phyloP scores from a whole-genome alignment of 78 protist genomes.

The Creolimax fragrantissima region DNA sequence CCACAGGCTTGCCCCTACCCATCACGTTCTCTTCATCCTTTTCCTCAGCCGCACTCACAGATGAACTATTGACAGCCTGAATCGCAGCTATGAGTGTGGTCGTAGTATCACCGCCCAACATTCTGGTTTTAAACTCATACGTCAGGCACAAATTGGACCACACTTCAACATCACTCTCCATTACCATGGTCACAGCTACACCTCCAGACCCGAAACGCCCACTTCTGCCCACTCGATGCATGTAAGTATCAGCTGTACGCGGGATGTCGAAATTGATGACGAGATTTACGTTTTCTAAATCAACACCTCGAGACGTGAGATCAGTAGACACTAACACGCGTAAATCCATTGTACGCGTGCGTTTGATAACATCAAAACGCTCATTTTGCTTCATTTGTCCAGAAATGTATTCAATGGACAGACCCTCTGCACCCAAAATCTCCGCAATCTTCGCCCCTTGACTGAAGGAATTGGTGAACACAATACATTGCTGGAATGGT shows the following conservation, averaged over 20 bases:
- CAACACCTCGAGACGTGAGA: not conserved
- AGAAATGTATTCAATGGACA: not conserved
- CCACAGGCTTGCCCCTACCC: too few species aligned
- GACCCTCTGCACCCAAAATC: not conserved
- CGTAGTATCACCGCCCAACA: not conserved
- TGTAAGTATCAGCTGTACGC: not conserved
- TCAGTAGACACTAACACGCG: not conserved
- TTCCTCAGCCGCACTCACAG: too few species aligned
- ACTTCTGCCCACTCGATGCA: not conserved
- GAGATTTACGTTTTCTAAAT: not conserved
- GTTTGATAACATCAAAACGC: not conserved
- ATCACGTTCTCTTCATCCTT: too few species aligned
- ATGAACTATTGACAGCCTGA: too few species aligned
- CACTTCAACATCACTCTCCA: not conserved
- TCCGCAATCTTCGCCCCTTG: not conserved
- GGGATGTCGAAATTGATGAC: not conserved
- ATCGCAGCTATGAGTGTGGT: too few species aligned
- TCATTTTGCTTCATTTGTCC: not conserved
- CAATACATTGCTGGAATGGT: not conserved
- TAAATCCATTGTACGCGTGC: not conserved
- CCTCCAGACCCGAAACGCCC: not conserved
- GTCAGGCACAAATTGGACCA: not conserved
- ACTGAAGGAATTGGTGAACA: not conserved
- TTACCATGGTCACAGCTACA: not conserved
- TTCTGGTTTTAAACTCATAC: not conserved